A percentile compares a stretch with the other conserved stretches of the same genome.
Evolutionary conservation across 495 filamentous ascomycete species (phyloP).

Genomic region (Penicillium ochrochloron): DNA sequence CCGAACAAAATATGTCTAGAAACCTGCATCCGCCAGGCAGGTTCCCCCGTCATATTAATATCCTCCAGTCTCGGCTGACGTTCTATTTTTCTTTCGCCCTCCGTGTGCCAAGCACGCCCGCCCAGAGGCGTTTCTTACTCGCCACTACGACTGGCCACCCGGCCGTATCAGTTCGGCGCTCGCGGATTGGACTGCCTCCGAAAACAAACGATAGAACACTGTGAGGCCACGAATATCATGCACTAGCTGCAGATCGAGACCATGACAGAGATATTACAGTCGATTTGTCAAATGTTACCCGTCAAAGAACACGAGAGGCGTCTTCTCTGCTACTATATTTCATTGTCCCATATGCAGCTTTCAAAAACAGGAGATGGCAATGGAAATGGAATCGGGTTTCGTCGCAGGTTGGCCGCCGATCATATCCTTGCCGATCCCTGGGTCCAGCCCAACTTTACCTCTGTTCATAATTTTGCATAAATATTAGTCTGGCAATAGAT

Average conservation of each 20-base stretch:
- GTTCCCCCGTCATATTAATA: neutral
- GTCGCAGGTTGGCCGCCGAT: slow-evolving; percentile 21
- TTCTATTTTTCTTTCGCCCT: neutral
- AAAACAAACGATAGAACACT: neutral
- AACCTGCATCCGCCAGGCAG: neutral
- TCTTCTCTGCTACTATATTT: neutral
- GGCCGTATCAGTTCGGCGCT: neutral
- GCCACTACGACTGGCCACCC: neutral
- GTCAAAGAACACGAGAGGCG: neutral
- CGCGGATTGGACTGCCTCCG: neutral
- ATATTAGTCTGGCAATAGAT: neutral
- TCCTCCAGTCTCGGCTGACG: slow-evolving; percentile 1
- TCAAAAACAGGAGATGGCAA: slow-evolving; percentile 4
- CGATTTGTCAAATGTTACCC: neutral
- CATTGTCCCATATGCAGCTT: neutral
- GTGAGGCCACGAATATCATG: neutral
- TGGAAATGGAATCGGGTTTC: slow-evolving; percentile 14
- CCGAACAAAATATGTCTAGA: neutral
- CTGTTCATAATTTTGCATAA: neutral
- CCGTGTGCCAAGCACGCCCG: neutral
- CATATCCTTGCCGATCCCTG: slow-evolving; percentile 16
- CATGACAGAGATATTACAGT: neutral
- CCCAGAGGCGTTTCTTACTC: neutral
- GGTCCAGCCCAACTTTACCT: slow-evolving; percentile 2
- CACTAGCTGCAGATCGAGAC: neutral